phyloP scores from a whole-genome alignment of 371 early-diverging fungal species.

The Dinochytrium kinnereticum region DNA sequence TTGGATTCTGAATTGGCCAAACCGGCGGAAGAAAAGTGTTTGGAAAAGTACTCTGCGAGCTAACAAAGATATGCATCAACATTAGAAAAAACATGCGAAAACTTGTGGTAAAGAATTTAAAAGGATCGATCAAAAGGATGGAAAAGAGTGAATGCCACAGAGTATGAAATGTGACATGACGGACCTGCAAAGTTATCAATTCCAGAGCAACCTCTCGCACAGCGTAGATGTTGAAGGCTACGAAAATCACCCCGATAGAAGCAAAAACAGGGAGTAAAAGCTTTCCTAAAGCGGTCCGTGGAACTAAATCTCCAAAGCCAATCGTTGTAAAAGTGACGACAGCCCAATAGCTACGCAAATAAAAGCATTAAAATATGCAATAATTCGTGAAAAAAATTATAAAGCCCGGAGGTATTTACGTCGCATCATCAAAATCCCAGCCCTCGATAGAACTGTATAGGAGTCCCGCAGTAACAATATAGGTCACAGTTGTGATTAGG shows the following conservation, averaged over 20 bases:
- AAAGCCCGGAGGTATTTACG: conserved; percentile 21
- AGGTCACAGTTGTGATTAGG: conserved; percentile 41
- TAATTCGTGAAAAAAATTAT: background rate
- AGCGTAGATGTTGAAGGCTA: conserved; percentile 51
- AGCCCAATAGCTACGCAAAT: conserved; percentile 35
- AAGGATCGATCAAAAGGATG: background rate
- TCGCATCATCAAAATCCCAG: conserved; percentile 48
- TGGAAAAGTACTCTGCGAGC: conserved; percentile 14
- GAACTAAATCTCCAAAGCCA: conserved; percentile 55
- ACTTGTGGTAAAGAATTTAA: background rate
- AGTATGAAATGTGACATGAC: background rate
- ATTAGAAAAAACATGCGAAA: background rate
- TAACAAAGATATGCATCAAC: background rate
- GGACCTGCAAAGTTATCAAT: conserved; percentile 46
- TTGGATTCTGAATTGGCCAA: too few relatives aligned
- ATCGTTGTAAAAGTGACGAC: conserved; percentile 49
- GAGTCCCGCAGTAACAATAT: conserved; percentile 33
- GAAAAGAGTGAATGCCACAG: background rate
- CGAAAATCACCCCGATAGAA: conserved; percentile 40
- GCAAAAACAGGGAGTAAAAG: conserved; percentile 39
- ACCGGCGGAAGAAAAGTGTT: background rate
- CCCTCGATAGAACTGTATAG: conserved; percentile 47
- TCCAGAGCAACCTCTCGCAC: conserved; percentile 53
- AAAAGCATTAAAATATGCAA: conserved; percentile 23
- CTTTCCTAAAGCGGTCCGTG: conserved; percentile 41